Percentiles rank a stretch among this genome's conserved stretches.
phyloP scores from a whole-genome alignment of 164 flowering plant genomes.

The Malania oleifera region DNA sequence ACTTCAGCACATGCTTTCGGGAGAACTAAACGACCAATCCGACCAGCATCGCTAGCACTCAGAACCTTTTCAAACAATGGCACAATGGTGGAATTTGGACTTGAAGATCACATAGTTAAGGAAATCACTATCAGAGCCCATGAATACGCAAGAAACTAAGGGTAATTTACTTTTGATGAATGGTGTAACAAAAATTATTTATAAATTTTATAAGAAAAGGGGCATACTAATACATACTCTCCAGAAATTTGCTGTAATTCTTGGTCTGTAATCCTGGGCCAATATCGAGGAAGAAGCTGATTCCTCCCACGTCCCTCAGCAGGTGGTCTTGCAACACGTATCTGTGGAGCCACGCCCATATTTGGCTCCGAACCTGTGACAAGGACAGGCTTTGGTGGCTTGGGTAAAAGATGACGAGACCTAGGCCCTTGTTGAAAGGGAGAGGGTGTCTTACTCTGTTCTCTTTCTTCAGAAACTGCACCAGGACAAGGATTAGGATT shows the following conservation, averaged over 20 bases:
- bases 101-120: conserved; percentile 25
- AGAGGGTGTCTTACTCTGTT: conserved; percentile 29
- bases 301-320: conserved; percentile 51
- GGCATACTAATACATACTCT: conserved; percentile 44
- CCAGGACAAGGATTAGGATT: conserved; percentile 24
- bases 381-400: conserved; percentile 43
- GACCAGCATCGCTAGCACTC: conserved; percentile 79
- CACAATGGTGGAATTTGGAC: conserved; percentile 53
- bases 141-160: not conserved
- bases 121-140: not conserved
- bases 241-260: conserved; percentile 66
- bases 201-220: not conserved
- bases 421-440: conserved; percentile 49
- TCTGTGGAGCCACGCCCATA: conserved; percentile 30
- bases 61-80: conserved; percentile 65
- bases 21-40: conserved; percentile 63
- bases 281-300: conserved; percentile 64
- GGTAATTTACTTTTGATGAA: not conserved
- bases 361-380: conserved; percentile 37
- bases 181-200: not conserved
- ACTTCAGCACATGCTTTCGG: conserved; percentile 79
- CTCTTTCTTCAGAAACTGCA: conserved; percentile 39
- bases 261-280: conserved; percentile 65
- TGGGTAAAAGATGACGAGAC: conserved; percentile 65
- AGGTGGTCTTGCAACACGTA: conserved; percentile 61